Base-by-base conservation (phyloP, 106 monocot genomes). In the Agapanthus africanus region DNA sequence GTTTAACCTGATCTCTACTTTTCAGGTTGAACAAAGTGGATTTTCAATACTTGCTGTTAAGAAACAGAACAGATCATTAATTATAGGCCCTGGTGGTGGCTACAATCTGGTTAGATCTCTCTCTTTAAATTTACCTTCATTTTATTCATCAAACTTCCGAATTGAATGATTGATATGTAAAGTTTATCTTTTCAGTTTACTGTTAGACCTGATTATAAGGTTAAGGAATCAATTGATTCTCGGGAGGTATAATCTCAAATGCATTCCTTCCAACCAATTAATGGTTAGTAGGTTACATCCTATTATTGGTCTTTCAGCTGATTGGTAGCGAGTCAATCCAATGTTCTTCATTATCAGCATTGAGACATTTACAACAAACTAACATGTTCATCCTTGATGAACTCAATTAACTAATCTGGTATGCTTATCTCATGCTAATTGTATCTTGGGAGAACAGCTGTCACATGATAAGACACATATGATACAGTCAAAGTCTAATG, bases 31-130 rank as follows among this genome's bases (percentile, higher is more conserved):
- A 23, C 81, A 71, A 25, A 70, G 74, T 42, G 95, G 91, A 36
- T 97, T 97, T 77, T 91, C 88, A 6, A 97, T 97, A 49, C 79
- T 83, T 73, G 79, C 82, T 63, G 23, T 71, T 25, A 83, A 75
- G 50, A 79, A 74, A 71, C 70, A 68, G 26, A 42, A 47, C 30
- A 77, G 76, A n/a, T 84, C 93, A 52, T 70, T 95, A 66, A 68
- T 91, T 46, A 89, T 97, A 51, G 95, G 95, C 38, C 83, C 95
- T 37, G 95, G 95, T 35, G 71, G 81, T 40, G 95, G 95, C 44
- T 95, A 95, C 73, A 91, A 91, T 80, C 78, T 91, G 88, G 95
- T 88, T 21, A 74, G 94, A 69, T n/a, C 15, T 60, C 25, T 64
- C 6, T 70, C 22, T 66, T 8, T 9, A 41, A 66, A 13, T 41